Evolutionary conservation across 371 early-diverging fungal genomes (phyloP), one percentile per base, ranked within the genome.

Genomic region (Basidiobolus meristosporus): DNA sequence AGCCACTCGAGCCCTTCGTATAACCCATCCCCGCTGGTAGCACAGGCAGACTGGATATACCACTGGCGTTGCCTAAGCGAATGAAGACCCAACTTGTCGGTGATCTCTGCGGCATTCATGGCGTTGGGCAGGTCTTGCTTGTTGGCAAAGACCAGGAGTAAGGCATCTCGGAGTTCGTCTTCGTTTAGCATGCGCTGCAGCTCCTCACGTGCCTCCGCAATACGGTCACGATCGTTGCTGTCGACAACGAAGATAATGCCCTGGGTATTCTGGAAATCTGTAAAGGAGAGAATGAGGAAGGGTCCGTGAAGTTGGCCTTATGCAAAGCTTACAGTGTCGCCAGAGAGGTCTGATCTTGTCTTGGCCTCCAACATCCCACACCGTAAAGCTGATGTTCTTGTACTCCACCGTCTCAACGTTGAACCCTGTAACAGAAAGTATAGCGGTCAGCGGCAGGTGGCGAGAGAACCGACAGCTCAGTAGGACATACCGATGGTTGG

Each of bases 281-380:
- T n/a, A n/a, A n/a, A n/a, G n/a, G n/a, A 65, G 4, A 18, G 12
- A 41, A 41, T 11, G 19, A 34, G n/a, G n/a, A n/a, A n/a, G n/a
- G n/a, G 15, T n/a, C 12, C 15, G 15, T n/a, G 1, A 15, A 31
- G 15, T 31, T n/a, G 1, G 32, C 32, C 32, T n/a, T n/a, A n/a
- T n/a, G n/a, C n/a, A n/a, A n/a, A n/a, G 55, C 62, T 40, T 57
- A 64, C 59, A 87, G 59, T 85, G 85, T 42, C 85, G 67, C 87
- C 87, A 88, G 60, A 84, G 60, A 29, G 86, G 83, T 51, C 97
- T 76, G 52, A 96, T 96, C 63, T 87, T 89, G 53, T 88, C 88
- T 64, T 91, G 91, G 50, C 93, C 97, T 41, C 97, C 97, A 45
- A 96, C 77, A 69, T 96, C 97, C 93, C 91, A 92, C 46, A 93